phyloP scores from a whole-genome alignment of 2,329 filamentous ascomycete species.

The Claviceps capensis region DNA sequence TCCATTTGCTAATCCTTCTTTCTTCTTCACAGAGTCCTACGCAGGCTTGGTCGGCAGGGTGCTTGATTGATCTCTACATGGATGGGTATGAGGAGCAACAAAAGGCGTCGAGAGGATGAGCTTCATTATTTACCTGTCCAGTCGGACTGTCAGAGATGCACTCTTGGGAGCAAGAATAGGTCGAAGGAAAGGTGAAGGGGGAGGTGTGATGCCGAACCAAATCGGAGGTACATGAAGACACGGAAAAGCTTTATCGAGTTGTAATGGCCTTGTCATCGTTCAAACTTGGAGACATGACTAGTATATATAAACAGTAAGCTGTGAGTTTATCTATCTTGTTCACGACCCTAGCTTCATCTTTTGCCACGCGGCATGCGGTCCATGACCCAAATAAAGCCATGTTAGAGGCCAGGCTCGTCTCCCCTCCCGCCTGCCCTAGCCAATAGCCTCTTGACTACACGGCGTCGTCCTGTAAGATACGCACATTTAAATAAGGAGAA shows the following conservation, averaged over 20 bases:
- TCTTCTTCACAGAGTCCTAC: constrained; percentile 56
- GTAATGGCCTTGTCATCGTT: too few relatives aligned
- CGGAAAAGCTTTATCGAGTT: too few relatives aligned
- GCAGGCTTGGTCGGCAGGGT: constrained; percentile 91
- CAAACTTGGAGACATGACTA: too few relatives aligned
- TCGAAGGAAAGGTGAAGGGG: too few relatives aligned
- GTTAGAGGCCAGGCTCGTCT: not conserved
- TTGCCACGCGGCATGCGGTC: not conserved
- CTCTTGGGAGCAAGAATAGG: too few relatives aligned
- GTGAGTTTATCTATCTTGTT: too few relatives aligned
- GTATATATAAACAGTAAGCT: too few relatives aligned
- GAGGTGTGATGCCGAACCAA: too few relatives aligned
- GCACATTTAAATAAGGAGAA: not conserved
- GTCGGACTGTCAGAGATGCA: not conserved
- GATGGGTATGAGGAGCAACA: constrained; percentile 53
- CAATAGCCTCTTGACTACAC: not conserved
- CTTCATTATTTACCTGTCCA: not conserved
- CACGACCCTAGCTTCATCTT: not conserved
- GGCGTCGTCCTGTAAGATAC: not conserved
- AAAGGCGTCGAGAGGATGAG: not conserved
- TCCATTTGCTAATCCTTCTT: not conserved
- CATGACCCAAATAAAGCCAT: not conserved
- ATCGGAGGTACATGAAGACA: too few relatives aligned
- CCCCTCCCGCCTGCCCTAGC: not conserved
- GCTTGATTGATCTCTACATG: constrained; percentile 90